Base-by-base conservation (phyloP, 208 protist species). In the Strigomonas galati region DNA sequence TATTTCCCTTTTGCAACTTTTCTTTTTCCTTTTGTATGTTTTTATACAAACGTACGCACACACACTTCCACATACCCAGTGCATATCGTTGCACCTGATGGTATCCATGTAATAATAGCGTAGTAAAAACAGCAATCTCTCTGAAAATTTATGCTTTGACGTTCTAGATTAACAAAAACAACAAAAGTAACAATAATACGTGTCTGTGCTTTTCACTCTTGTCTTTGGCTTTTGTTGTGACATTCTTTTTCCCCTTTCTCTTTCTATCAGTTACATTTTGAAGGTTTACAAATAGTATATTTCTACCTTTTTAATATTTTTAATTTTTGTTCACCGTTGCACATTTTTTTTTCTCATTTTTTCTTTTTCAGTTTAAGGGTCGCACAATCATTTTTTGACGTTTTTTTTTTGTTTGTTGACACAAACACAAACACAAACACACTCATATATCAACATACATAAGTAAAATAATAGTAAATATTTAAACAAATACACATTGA, bases 271-370 rank as follows among this genome's bases (percentile, higher is more conserved):
- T 65, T 15, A 15, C 35, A 21, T 44, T 64, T 17, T 52, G 15
- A 21, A 43, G 19, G 26, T 5, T 43, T 26, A 35, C 7, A 28
- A 52, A 32, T 54, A 51, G 27, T 28, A 52, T 64, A 23, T 64
- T 44, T 21, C 19, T 23, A 32, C 12, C 54, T 30, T 57, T 63
- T 40, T 35, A 61, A 32, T 63, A 35, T 19, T 30, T 0, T 37
- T 61, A 1, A 51, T 62, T 60, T 46, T 57, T 67, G 21, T 31
- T 57, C 14, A 55, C 53, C 44, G 14, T 52, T 32, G 27, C 27
- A 67, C 17, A 51, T 64, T 55, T 48, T 54, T 58, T 58, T 67
- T 43, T 56, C 24, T 26, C n/a, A 21, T 46, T 5, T 37, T 40
- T 58, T 7, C 21, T 40, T 58, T 40, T 23, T 23, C 23, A 40